phyloP scores from a whole-genome alignment of 2,329 filamentous ascomycete genomes.

The Pseudogymnoascus sp. region DNA sequence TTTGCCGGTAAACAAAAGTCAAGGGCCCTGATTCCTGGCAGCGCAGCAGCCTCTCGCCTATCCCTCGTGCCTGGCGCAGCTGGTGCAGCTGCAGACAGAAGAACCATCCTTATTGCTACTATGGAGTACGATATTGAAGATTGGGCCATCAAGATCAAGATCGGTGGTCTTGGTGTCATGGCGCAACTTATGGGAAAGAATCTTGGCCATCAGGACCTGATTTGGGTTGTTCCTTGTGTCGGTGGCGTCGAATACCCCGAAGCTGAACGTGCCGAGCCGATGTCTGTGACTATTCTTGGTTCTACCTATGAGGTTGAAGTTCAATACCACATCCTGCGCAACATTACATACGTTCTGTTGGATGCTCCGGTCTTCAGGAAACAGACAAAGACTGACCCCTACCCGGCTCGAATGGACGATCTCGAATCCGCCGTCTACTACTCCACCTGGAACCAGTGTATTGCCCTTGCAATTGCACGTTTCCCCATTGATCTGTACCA shows the following conservation, averaged over 20 bases:
- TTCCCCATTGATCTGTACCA: slow-evolving; percentile 58
- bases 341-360: slow-evolving; percentile 60
- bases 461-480: slow-evolving; percentile 52
- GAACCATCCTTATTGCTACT: slow-evolving; percentile 58
- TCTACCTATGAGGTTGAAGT: slow-evolving; percentile 52
- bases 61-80: not conserved
- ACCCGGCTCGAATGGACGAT: slow-evolving; percentile 61
- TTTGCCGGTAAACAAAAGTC: not conserved
- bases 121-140: slow-evolving; percentile 67
- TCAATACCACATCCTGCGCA: slow-evolving; percentile 53
- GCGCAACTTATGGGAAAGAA: slow-evolving; percentile 57
- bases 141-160: slow-evolving; percentile 63
- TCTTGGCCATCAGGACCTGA: slow-evolving; percentile 53
- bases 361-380: slow-evolving; percentile 51
- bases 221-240: slow-evolving; percentile 56
- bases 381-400: slow-evolving; percentile 53
- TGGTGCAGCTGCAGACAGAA: slow-evolving; percentile 20
- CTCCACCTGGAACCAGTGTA: slow-evolving; percentile 62
- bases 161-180: slow-evolving; percentile 62
- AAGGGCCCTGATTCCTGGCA: not conserved
- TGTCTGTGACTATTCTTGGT: slow-evolving; percentile 53
- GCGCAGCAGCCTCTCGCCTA: not conserved
- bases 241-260: slow-evolving; percentile 55
- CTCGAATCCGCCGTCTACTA: slow-evolving; percentile 60
- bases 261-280: slow-evolving; percentile 49